Percentiles rank a stretch among this genome's conserved stretches.
Conservation (phyloP, 345 rosid genomes). For the Lepidium didymum region DNA sequence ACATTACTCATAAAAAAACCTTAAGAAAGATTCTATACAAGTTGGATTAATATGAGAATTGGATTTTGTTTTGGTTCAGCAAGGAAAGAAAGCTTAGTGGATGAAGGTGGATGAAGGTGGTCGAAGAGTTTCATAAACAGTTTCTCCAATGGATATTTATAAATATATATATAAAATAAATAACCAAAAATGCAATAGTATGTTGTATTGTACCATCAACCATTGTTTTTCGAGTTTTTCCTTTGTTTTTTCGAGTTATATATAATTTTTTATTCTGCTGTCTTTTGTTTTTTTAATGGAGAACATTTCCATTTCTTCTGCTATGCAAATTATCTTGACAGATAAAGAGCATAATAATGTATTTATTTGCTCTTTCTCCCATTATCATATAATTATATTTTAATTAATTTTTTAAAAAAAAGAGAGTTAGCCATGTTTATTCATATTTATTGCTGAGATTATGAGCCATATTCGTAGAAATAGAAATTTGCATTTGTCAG, state of each 20-base stretch:
- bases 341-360: conserved; percentile 12
- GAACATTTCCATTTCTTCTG: conserved; percentile 13
- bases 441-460: too few species aligned
- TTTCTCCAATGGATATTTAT: conserved; percentile 3
- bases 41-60: not conserved
- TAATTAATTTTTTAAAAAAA: not conserved
- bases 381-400: not conserved
- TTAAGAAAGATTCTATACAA: not conserved
- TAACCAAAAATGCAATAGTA: conserved; percentile 26
- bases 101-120: conserved; percentile 1
- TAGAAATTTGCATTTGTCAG: too few species aligned
- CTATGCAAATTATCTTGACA: conserved; percentile 8
- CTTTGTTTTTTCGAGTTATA: not conserved
- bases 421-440: too few species aligned
- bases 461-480: too few species aligned
- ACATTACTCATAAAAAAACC: not conserved
- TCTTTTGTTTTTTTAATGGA: conserved; percentile 4
- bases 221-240: conserved; percentile 18
- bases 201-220: conserved; percentile 25
- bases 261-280: conserved; percentile 1
- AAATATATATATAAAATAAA: conserved; percentile 15
- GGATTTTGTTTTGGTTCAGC: not conserved
- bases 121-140: conserved; percentile 13
- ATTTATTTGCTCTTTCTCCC: not conserved
- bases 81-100: conserved; percentile 28